phyloP scores from a whole-genome alignment of 2,329 filamentous ascomycete species.

The Ophiocordyceps sinensis region DNA sequence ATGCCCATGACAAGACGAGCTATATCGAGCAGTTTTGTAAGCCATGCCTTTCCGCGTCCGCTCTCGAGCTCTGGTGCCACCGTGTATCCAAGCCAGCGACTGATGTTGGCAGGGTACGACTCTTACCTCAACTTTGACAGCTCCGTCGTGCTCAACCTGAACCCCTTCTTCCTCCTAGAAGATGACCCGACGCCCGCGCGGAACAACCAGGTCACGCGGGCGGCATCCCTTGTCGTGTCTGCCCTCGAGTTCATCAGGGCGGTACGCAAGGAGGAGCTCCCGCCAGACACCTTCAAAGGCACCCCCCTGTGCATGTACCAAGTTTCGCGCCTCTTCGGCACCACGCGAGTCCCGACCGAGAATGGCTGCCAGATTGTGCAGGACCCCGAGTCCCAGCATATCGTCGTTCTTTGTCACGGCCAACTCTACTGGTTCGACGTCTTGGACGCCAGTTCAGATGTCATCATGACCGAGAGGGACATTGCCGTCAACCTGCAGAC shows the following conservation, averaged over 20 bases:
- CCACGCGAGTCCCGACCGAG: slow-evolving; percentile 83
- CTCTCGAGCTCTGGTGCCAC: background rate
- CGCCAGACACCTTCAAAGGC: slow-evolving; percentile 72
- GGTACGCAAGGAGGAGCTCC: slow-evolving; percentile 81
- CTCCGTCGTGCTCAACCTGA: slow-evolving; percentile 90
- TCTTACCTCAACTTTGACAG: slow-evolving; percentile 98
- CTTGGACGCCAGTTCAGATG: slow-evolving; percentile 80
- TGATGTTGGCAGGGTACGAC: slow-evolving; percentile 64
- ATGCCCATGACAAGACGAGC: slow-evolving; percentile 80
- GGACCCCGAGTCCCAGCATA: slow-evolving; percentile 81
- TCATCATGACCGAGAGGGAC: slow-evolving; percentile 96
- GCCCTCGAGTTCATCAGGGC: slow-evolving; percentile 85
- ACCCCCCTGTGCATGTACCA: slow-evolving; percentile 95
- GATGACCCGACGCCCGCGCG: slow-evolving; percentile 93
- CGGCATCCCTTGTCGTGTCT: slow-evolving; percentile 82
- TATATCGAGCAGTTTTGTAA: slow-evolving; percentile 98
- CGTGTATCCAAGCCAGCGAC: background rate
- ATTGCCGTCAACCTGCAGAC: slow-evolving; percentile 82
- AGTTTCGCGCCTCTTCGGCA: slow-evolving; percentile 89
- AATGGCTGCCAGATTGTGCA: slow-evolving; percentile 93
- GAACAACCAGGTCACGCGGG: slow-evolving; percentile 91
- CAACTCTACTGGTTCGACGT: slow-evolving; percentile 99
- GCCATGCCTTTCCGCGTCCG: slow-evolving; percentile 18
- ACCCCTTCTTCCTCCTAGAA: slow-evolving; percentile 93
- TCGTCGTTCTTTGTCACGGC: slow-evolving; percentile 85